Conservation (phyloP, 2,329 filamentous ascomycete species). For the Diaporthe vaccinii region DNA sequence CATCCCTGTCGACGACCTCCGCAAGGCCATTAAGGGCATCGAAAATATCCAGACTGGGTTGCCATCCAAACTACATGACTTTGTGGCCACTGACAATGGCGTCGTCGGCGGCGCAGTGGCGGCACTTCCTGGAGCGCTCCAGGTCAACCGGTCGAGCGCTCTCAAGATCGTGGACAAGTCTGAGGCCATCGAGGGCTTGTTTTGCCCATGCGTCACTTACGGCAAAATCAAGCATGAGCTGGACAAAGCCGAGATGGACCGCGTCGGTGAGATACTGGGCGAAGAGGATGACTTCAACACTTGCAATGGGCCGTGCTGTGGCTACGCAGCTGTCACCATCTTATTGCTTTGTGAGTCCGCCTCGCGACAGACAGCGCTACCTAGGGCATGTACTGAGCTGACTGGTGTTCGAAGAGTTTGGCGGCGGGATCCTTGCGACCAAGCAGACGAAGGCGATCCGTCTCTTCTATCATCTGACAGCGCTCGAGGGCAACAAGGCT, state of each 20-base stretch:
- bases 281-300: neutral
- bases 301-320: conserved; percentile 34
- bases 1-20: conserved; percentile 12
- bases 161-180: conserved; percentile 36
- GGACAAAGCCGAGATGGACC: conserved; percentile 29
- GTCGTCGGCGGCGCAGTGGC: conserved; percentile 3
- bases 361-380: neutral
- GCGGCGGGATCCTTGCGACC: conserved; percentile 37
- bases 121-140: neutral
- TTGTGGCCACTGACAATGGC: conserved; percentile 34
- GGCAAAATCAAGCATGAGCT: conserved; percentile 35
- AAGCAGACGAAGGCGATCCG: conserved; percentile 35
- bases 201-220: conserved; percentile 40
- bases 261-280: conserved; percentile 11
- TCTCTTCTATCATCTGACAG: conserved; percentile 30
- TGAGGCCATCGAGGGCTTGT: conserved; percentile 34
- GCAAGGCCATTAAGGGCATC: neutral
- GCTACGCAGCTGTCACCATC: conserved; percentile 33
- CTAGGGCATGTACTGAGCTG: neutral
- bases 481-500: neutral
- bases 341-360: conserved; percentile 37
- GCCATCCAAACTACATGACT: conserved; percentile 32
- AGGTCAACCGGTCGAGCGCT: conserved; percentile 32
- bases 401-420: conserved; percentile 32
- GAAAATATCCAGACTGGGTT: neutral